phyloP scores from a whole-genome alignment of 169 alveolate genomes.

The Neospora caninum region DNA sequence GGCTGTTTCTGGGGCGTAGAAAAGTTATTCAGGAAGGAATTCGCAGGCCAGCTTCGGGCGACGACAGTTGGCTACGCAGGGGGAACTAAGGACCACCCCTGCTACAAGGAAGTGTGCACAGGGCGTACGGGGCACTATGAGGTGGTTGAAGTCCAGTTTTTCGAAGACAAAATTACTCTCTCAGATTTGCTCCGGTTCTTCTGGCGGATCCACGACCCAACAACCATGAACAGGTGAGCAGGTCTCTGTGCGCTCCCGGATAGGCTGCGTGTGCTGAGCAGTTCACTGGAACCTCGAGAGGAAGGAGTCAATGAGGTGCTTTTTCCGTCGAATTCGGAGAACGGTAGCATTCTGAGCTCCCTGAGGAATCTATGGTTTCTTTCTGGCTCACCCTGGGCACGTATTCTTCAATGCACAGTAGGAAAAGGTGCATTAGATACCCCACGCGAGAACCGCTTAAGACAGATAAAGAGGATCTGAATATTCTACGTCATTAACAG shows the following conservation, averaged over 20 bases:
- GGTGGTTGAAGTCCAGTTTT: slow-evolving; percentile 71
- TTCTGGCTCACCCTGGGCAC: no score
- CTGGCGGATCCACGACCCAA: slow-evolving; percentile 79
- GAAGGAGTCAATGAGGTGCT: neutral
- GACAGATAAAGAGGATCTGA: no score
- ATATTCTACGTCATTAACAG: no score
- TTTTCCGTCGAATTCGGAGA: neutral
- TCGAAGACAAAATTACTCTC: slow-evolving; percentile 38
- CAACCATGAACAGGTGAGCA: slow-evolving; percentile 70
- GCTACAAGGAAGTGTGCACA: slow-evolving; percentile 76
- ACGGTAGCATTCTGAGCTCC: no score
- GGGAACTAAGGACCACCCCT: slow-evolving; percentile 72
- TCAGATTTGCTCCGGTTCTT: slow-evolving; percentile 67
- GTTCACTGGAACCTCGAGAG: neutral
- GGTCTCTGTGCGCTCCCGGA: neutral
- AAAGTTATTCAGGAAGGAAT: slow-evolving; percentile 65
- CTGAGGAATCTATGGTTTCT: no score
- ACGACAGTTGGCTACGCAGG: slow-evolving; percentile 79
- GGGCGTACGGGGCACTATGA: slow-evolving; percentile 82
- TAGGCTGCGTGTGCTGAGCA: neutral
- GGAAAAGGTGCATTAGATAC: no score
- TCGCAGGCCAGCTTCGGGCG: slow-evolving; percentile 12
- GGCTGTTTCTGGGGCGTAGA: slow-evolving; percentile 87
- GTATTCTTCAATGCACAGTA: no score
- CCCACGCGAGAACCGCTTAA: no score